Evolutionary conservation across 345 rosid species (phyloP), one percentile per base, ranked within the genome.

Genomic region (Gossypium sturtianum): DNA sequence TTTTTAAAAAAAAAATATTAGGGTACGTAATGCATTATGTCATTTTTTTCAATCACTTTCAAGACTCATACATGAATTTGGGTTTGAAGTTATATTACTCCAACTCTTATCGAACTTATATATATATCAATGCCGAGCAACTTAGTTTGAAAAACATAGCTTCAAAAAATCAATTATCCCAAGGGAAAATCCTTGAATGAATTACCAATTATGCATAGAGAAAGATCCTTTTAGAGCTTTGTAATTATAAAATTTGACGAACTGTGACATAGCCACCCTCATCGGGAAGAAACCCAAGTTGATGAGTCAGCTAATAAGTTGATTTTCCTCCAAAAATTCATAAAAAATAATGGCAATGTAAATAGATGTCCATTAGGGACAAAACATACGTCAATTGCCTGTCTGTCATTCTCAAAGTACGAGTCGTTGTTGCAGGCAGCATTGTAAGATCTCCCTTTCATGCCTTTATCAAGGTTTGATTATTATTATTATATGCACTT

Each of bases 331-430:
- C 25, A 20, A 19, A n/a, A 34, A 34, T 34, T 34, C 41, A 34
- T 34, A 34, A 34, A 34, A 34, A 5, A 34, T 34, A 34, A 34
- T 5, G 41, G 1, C 41, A 34, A 34, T 34, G 7, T 5, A 57
- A 57, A 57, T 1, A 22, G 62, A 57, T 22, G 9, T 12, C 7
- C 41, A 19, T 9, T 58, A 23, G 16, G 72, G 72, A 68, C 72
- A 48, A 68, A 22, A 49, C 16, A 12, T 9, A 66, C 1, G 54
- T 66, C 38, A 71, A 64, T 64, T 20, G 12, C 41, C 27, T 12
- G 43, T 66, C 57, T 73, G 56, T 78, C 61, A 16, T 19, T 71
- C 64, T 19, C 62, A 41, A 38, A 56, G 74, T 38, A 59, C 5
- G 7, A 2, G 27, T 72, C 34, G 11, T 15, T 9, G 52, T 27